phyloP scores from a whole-genome alignment of 495 filamentous ascomycete species.

The Hypomontagnella submonticulosa region DNA sequence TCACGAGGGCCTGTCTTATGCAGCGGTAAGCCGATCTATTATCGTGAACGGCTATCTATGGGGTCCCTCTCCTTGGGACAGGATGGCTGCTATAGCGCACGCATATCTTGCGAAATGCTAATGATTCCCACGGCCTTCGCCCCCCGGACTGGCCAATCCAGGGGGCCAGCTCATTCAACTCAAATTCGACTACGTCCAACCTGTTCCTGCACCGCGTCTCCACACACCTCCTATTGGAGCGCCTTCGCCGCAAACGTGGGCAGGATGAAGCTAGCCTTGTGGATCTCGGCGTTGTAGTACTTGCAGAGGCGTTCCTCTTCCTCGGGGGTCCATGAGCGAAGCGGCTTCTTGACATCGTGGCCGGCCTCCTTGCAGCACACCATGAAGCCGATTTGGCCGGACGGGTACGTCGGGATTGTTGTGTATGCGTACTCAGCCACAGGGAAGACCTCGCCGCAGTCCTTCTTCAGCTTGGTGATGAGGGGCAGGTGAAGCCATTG shows the following conservation, averaged over 20 bases:
- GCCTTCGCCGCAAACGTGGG: slow-evolving; percentile 91
- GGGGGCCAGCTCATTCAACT: background rate
- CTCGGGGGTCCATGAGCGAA: slow-evolving; percentile 80
- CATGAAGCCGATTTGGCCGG: slow-evolving; percentile 99
- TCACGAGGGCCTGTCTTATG: too few relatives aligned
- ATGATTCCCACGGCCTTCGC: slow-evolving; percentile 1
- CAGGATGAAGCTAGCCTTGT: slow-evolving; percentile 91
- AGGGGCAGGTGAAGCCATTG: slow-evolving; percentile 97
- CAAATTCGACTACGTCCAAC: background rate
- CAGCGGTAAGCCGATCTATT: slow-evolving; percentile 19
- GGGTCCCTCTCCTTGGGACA: slow-evolving; percentile 1
- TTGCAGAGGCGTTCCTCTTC: slow-evolving; percentile 91
- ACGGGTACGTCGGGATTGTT: slow-evolving; percentile 99
- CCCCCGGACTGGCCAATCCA: background rate
- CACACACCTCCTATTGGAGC: slow-evolving; percentile 58
- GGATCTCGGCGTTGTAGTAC: slow-evolving; percentile 97
- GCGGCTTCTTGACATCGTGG: slow-evolving; percentile 82
- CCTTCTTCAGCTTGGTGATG: slow-evolving; percentile 91
- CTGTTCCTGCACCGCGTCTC: background rate
- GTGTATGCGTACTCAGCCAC: slow-evolving; percentile 98
- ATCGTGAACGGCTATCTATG: slow-evolving; percentile 16
- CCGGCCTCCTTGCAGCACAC: slow-evolving; percentile 94
- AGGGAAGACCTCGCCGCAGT: slow-evolving; percentile 97
- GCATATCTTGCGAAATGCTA: slow-evolving; percentile 2
- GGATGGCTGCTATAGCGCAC: background rate